Evolutionary conservation across 2,329 filamentous ascomycete genomes (phyloP).

Genomic region (Sclerotinia borealis): DNA sequence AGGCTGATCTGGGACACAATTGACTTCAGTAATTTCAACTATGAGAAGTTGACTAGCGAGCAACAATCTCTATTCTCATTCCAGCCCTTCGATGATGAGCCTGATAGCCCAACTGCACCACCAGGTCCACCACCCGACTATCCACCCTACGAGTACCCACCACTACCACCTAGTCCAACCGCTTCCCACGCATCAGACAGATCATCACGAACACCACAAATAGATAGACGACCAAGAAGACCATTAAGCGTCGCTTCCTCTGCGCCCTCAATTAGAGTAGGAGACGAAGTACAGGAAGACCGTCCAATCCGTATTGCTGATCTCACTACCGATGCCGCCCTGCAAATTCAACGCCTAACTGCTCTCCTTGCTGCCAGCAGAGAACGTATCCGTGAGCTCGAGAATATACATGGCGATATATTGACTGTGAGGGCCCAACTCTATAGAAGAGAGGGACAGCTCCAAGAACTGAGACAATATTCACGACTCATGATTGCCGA

Average conservation of each 20-base stretch:
- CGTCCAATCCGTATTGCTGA: background rate
- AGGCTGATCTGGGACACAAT: constrained; percentile 1
- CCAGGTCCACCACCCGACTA: background rate
- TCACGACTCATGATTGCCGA: background rate
- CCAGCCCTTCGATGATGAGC: background rate
- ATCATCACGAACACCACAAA: background rate
- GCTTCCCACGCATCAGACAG: background rate
- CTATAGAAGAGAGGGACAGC: background rate
- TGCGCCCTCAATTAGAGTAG: background rate
- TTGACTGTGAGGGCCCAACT: background rate
- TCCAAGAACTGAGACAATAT: background rate
- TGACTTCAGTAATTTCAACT: constrained; percentile 3
- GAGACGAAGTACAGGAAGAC: background rate
- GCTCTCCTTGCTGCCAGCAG: background rate
- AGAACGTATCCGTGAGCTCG: background rate
- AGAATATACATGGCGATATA: background rate
- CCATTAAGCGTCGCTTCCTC: background rate
- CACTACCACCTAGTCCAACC: background rate
- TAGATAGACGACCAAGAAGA: too few relatives aligned
- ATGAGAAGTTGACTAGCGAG: background rate
- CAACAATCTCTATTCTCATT: constrained; percentile 8
- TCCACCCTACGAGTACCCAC: background rate
- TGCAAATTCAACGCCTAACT: constrained; percentile 8
- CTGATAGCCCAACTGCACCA: background rate
- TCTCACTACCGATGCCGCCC: background rate